Conservation (phyloP, 2,329 filamentous ascomycete species). For the Chaetomiaceae sp. region DNA sequence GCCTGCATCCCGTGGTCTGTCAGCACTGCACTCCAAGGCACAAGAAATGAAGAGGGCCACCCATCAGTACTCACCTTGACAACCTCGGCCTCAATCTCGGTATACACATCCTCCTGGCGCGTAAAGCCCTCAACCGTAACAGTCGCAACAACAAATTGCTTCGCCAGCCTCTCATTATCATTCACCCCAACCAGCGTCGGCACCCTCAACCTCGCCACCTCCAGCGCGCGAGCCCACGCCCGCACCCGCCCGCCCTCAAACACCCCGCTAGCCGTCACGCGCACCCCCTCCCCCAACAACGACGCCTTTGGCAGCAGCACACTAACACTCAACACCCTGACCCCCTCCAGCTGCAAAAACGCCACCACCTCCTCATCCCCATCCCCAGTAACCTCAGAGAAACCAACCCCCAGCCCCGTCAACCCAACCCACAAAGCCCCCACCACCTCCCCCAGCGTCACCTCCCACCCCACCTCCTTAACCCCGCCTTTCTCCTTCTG, state of each 20-base stretch:
- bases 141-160: constrained; percentile 62
- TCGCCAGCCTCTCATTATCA: constrained; percentile 59
- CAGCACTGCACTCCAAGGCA: not conserved
- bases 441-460: constrained; percentile 30
- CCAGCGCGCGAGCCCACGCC: constrained; percentile 36
- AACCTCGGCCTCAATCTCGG: constrained; percentile 53
- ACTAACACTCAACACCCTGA: constrained; percentile 48
- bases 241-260: constrained; percentile 30
- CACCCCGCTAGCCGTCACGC: constrained; percentile 43
- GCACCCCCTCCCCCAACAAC: constrained; percentile 57
- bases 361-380: constrained; percentile 21
- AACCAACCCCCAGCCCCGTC: constrained; percentile 35
- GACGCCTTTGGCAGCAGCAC: constrained; percentile 63
- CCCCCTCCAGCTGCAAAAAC: constrained; percentile 33
- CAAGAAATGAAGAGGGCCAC: not conserved
- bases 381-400: constrained; percentile 31
- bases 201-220: constrained; percentile 54
- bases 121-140: constrained; percentile 54
- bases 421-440: constrained; percentile 36
- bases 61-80: constrained; percentile 54
- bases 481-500: too few relatives aligned
- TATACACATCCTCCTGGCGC: constrained; percentile 45
- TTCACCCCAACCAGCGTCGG: constrained; percentile 71
- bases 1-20: constrained; percentile 34
- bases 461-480: constrained; percentile 27